phyloP scores from a whole-genome alignment of 2,329 filamentous ascomycete genomes.

The Knoxdaviesia capensis region DNA sequence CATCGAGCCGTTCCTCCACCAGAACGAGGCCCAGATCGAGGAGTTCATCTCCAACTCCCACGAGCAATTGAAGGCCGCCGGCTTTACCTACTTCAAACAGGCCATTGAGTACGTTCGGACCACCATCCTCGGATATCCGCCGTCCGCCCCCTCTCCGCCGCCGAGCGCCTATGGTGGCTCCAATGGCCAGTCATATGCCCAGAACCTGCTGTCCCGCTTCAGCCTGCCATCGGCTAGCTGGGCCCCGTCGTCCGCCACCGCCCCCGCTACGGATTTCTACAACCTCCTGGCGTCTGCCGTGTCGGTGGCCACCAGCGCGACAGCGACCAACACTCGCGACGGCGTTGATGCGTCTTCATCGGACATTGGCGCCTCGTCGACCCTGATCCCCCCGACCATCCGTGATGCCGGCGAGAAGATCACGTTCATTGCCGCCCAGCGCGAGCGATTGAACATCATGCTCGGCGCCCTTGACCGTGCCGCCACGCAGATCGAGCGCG shows the following conservation, averaged over 20 bases:
- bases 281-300: conserved; percentile 58
- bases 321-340: conserved; percentile 7
- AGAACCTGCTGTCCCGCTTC: conserved; percentile 69
- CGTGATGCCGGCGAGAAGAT: conserved; percentile 44
- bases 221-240: conserved; percentile 46
- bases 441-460: conserved; percentile 54
- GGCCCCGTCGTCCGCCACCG: conserved; percentile 12
- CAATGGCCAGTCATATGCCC: conserved; percentile 45
- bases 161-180: conserved; percentile 20
- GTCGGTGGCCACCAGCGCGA: conserved; percentile 34
- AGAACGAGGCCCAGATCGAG: conserved; percentile 80
- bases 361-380: conserved; percentile 22
- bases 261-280: conserved; percentile 47
- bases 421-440: conserved; percentile 58
- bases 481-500: conserved; percentile 37
- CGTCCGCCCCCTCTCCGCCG: conserved; percentile 21
- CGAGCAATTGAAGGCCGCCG: conserved; percentile 55
- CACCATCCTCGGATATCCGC: conserved; percentile 59
- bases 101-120: conserved; percentile 53
- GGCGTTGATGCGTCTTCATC: conserved; percentile 2
- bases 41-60: conserved; percentile 69
- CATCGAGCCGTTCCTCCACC: conserved; percentile 69
- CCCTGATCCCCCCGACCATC: conserved; percentile 52
- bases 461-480: conserved; percentile 64
- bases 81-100: conserved; percentile 54